Base-by-base conservation (phyloP, 2,329 filamentous ascomycete genomes). In the Cercospora sp. region DNA sequence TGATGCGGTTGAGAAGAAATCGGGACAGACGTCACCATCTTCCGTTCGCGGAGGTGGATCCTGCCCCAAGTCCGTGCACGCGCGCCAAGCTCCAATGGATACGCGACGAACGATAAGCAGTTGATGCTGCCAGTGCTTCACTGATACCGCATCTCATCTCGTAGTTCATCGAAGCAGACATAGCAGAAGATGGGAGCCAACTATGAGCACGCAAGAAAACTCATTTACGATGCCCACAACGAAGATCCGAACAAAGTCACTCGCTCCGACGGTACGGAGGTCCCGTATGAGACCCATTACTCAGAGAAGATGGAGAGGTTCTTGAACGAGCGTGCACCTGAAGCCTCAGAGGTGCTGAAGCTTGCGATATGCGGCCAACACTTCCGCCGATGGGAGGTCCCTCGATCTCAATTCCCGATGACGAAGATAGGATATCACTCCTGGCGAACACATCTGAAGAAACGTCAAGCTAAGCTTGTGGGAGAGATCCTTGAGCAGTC, bases 321-420 rank as follows among this genome's bases (percentile, higher is more conserved):
- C 84, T 88, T 96, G 33, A 77, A 82, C 8, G 80, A 84, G 16
- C 87, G 89, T 69, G 80, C 81, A 8, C 88, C 91, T 0, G 73
- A 83, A 30, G 89, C 92, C 1, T 88, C 90, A 1, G 88, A 89
- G 1, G 80, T 87, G 26, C 83, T 96, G 64, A 87, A 87, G 70
- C 84, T 95, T 58, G 93, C 93, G 18, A 90, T 93, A 72, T 89
- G 92, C 72, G 92, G 92, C 10, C 93, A 96, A 79, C 93, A 96
- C 79, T 91, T 96, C 75, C 87, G 89, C 63, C 89, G 91, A 80
- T 96, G 92, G 92, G 91, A 96, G 80, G 87, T 94, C 1, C 91
- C 92, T 0, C 89, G 92, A 60, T 82, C 83, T 71, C 86, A 84
- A 42, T 94, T 91, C 79, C 91, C 92, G 6, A 88, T 88, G 83